Percentiles rank a stretch among this genome's conserved stretches.
phyloP scores from a whole-genome alignment of 176 grass and related monocot species.

The Lolium rigidum region DNA sequence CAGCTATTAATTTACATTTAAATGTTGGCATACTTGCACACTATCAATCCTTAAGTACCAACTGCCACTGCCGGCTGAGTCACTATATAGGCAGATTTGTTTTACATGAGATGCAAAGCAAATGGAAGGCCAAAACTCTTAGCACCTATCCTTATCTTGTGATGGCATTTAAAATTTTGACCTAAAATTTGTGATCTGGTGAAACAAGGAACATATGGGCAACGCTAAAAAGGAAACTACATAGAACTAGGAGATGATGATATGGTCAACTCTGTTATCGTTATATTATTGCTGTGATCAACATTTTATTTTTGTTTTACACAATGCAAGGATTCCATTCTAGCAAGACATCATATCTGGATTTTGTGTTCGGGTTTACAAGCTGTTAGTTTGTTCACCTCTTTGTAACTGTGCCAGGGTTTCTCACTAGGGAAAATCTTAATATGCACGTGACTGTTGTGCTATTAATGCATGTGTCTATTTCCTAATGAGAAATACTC shows the following conservation, averaged over 20 bases:
- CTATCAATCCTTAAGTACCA: conserved; percentile 12
- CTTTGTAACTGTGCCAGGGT: conserved; percentile 22
- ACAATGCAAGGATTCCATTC: not conserved
- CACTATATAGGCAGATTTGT: conserved; percentile 17
- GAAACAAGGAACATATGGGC: conserved; percentile 10
- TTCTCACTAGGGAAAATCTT: conserved; percentile 7
- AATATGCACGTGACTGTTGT: conserved; percentile 23
- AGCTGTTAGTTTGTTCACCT: not conserved
- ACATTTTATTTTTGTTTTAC: conserved; percentile 19
- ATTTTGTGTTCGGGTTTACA: conserved; percentile 4
- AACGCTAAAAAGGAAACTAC: conserved; percentile 10
- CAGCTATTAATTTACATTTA: conserved; percentile 17
- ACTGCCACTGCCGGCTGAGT: not conserved
- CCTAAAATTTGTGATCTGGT: not conserved
- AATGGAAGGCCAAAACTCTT: conserved; percentile 29
- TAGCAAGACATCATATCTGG: conserved; percentile 6
- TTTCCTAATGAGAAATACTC: conserved; percentile 48
- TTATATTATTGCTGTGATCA: not conserved
- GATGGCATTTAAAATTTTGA: conserved; percentile 34
- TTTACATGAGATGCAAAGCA: conserved; percentile 33
- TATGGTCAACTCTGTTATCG: conserved; percentile 4
- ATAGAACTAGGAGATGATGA: conserved; percentile 10
- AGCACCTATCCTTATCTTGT: not conserved
- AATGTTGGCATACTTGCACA: not conserved
- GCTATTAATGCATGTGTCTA: conserved; percentile 11